These are phyloP conservation scores for Chaetomium sp. DNA, from an alignment of 2,329 filamentous ascomycete genomes.

Conservation along the genomic window DNA sequence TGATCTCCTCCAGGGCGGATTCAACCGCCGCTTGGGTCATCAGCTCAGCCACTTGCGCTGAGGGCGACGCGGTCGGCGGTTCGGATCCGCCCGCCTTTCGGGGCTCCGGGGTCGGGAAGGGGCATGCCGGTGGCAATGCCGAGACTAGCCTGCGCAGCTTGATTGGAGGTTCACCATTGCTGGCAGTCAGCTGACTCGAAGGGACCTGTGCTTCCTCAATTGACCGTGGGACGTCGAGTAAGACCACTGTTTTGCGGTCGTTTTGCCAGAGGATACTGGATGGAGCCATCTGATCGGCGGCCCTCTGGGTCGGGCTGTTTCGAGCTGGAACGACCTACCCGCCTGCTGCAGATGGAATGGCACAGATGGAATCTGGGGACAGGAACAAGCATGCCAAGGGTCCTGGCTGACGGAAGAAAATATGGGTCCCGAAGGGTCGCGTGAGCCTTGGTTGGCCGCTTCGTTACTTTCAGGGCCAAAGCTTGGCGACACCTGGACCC, in stretches of 20 bases:
- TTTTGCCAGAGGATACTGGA: conserved; percentile 58
- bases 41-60: conserved; percentile 56
- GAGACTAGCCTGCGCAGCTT: conserved; percentile 49
- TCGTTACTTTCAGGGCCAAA: background rate
- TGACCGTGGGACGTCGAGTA: conserved; percentile 71
- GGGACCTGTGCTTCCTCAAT: conserved; percentile 66
- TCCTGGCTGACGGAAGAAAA: background rate
- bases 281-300: conserved; percentile 25
- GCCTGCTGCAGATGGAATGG: background rate
- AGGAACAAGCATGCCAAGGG: conserved; percentile 6
- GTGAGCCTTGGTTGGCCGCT: conserved; percentile 26
- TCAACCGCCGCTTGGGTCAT: conserved; percentile 54
- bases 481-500: background rate
- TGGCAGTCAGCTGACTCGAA: conserved; percentile 37
- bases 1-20: conserved; percentile 47
- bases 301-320: background rate
- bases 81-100: conserved; percentile 40
- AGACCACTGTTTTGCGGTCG: conserved; percentile 50
- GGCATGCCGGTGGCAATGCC: conserved; percentile 45
- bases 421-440: conserved; percentile 12
- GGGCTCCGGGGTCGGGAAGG: conserved; percentile 57
- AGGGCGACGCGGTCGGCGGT: conserved; percentile 40
- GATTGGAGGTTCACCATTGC: background rate
- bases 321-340: background rate
- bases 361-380: conserved; percentile 16